These are phyloP conservation scores for Dactylella cylindrospora DNA, from an alignment of 2,329 filamentous ascomycete species.

Conservation along the genomic window DNA sequence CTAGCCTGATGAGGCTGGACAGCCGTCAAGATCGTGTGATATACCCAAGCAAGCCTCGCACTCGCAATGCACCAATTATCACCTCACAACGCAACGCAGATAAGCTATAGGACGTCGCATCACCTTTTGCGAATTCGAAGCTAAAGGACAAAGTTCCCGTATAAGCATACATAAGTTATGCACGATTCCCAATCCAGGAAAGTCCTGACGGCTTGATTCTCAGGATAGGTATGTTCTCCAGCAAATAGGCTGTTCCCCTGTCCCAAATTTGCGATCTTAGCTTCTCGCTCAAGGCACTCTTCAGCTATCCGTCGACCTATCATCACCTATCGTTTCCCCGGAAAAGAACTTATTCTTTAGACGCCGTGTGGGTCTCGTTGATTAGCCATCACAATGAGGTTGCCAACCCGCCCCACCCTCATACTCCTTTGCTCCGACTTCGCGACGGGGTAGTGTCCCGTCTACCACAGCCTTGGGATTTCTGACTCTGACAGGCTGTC, in stretches of 20 bases:
- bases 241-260: constrained; percentile 37
- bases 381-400: constrained; percentile 5
- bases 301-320: constrained; percentile 26
- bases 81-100: no score
- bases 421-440: constrained; percentile 25
- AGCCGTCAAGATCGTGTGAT: no score
- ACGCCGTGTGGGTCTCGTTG: no score
- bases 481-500: constrained; percentile 7
- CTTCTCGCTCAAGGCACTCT: constrained; percentile 39
- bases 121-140: no score
- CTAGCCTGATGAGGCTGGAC: neutral
- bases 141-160: neutral
- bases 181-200: constrained; percentile 23
- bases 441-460: constrained; percentile 37
- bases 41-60: no score
- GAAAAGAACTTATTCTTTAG: no score
- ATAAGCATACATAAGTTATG: constrained; percentile 10
- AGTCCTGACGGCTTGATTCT: constrained; percentile 1
- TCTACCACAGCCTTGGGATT: constrained; percentile 32
- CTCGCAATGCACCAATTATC: no score
- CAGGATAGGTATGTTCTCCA: constrained; percentile 3
- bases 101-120: no score
- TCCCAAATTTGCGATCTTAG: constrained; percentile 8
- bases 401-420: constrained; percentile 15
- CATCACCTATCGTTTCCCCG: constrained; percentile 6